Evolutionary conservation across 2,329 filamentous ascomycete species (phyloP), one percentile per base, ranked within the genome.

Genomic region (Hymenoscyphus albidus): DNA sequence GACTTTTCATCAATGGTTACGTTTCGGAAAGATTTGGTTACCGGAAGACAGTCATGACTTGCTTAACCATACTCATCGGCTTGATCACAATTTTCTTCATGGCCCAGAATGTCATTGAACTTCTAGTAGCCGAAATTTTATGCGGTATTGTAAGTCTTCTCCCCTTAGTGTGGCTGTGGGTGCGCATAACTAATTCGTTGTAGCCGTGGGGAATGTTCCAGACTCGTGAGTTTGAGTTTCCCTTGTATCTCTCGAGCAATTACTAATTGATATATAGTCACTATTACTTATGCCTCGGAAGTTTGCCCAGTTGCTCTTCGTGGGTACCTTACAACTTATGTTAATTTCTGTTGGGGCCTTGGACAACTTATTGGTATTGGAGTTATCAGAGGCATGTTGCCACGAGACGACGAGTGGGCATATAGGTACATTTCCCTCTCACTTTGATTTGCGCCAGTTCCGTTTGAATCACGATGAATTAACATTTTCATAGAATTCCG

Each of bases 251-350:
- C 5, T 51, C 7, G 9, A 4, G 48, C 9, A 44, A 51, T 7
- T 5, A 35, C 31, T 63, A 55, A 32, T 70, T 14, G 3, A 58
- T 64, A 32, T 62, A 3, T 56, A 70, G 69, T 76, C 5, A 76
- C 74, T 10, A 73, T 73, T 48, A 73, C 75, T 13, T 77, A 77
- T 59, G 76, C 76, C 9, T 81, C 80, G 38, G 83, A 85, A 72
- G 82, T 85, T 42, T 84, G 82, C 65, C 83, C 83, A 3, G 80
- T 85, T n/a, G 81, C 81, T 54, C 74, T 85, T 3, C 78, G 83
- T 63, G 82, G 81, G 14, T 85, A 84, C 67, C 75, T 85, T 44
- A 84, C 82, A 0, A 84, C 82, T 0, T 85, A 84, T 64, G 80
- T 83, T 65, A 83, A 83, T 71, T 80, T 83, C 71, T 84, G 83